These are phyloP conservation scores for Tricholoma furcatifolium DNA, from an alignment of 768 basidiomycete genomes.

Conservation along the genomic window DNA sequence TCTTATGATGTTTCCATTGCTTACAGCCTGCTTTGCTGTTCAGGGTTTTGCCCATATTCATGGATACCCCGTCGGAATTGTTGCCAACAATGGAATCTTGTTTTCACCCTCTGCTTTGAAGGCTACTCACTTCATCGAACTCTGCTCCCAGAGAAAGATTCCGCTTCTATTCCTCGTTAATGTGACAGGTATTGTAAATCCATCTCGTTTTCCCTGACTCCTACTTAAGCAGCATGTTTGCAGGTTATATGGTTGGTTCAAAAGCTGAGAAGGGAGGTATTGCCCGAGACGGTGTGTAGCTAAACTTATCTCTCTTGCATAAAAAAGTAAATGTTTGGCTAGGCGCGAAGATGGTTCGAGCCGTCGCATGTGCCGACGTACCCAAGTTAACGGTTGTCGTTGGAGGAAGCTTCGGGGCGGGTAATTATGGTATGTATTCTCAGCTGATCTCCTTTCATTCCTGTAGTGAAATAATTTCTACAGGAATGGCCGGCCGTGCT, in stretches of 20 bases:
- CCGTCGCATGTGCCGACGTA: conserved; percentile 90
- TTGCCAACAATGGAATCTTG: conserved; percentile 93
- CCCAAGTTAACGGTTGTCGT: conserved; percentile 93
- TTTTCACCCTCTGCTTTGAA: conserved; percentile 93
- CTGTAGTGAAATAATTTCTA: not conserved
- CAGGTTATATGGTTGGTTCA: conserved; percentile 94
- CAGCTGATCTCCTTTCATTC: conserved; percentile 2
- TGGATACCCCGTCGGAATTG: conserved; percentile 87
- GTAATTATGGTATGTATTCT: conserved; percentile 76
- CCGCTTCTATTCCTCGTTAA: conserved; percentile 94
- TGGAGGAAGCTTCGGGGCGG: conserved; percentile 92
- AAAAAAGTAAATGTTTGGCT: not conserved
- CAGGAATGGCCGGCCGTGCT: conserved; percentile 91
- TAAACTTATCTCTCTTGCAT: not conserved
- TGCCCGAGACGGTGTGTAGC: conserved; percentile 74
- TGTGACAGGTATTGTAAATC: conserved; percentile 63
- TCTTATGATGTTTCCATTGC: not conserved
- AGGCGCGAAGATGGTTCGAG: conserved; percentile 95
- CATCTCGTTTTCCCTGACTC: not conserved
- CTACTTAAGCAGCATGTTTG: conserved; percentile 7
- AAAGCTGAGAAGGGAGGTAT: conserved; percentile 95
- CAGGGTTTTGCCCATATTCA: conserved; percentile 89
- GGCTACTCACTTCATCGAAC: conserved; percentile 92
- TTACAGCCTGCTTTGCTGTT: not conserved
- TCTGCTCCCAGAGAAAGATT: conserved; percentile 89